Evolutionary conservation across 495 filamentous ascomycete species (phyloP).

Genomic region (Jackrogersella minutella): DNA sequence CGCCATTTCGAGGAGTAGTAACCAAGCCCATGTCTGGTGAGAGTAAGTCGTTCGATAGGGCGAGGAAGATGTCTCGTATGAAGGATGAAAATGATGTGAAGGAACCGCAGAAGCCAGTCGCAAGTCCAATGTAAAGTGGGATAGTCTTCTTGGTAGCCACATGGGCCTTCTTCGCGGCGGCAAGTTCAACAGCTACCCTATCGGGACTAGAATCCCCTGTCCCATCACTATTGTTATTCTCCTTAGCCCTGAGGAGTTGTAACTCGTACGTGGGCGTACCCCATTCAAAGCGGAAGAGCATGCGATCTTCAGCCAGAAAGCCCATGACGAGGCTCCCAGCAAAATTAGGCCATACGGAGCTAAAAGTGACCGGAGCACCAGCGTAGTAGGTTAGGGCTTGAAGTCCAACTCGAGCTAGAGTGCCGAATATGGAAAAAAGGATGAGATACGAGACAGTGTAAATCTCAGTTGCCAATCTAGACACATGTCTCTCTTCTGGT

Average conservation of each 20-base stretch:
- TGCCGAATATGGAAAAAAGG: constrained; percentile 87
- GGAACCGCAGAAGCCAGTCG: constrained; percentile 93
- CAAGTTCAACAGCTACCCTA: constrained; percentile 40
- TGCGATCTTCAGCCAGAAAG: constrained; percentile 81
- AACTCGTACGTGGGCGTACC: constrained; percentile 50
- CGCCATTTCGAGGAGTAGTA: constrained; percentile 66
- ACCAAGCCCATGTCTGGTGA: constrained; percentile 32
- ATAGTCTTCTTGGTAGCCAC: constrained; percentile 77
- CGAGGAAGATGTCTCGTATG: constrained; percentile 84
- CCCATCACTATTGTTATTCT: constrained; percentile 46
- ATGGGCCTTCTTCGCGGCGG: constrained; percentile 61
- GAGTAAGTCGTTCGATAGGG: constrained; percentile 74
- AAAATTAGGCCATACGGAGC: constrained; percentile 91
- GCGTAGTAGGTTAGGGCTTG: constrained; percentile 84
- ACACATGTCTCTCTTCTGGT: constrained; percentile 42
- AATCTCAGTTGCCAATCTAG: constrained; percentile 70
- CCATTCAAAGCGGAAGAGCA: constrained; percentile 76
- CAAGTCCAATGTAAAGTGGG: constrained; percentile 88
- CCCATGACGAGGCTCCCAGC: constrained; percentile 85
- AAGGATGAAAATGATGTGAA: constrained; percentile 94
- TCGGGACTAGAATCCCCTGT: constrained; percentile 29
- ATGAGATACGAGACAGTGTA: constrained; percentile 84
- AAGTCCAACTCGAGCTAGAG: constrained; percentile 82
- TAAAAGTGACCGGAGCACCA: constrained; percentile 74
- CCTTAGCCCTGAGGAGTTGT: constrained; percentile 43